Base-by-base conservation (phyloP, 768 basidiomycete species). In the Hericium rajendrae region DNA sequence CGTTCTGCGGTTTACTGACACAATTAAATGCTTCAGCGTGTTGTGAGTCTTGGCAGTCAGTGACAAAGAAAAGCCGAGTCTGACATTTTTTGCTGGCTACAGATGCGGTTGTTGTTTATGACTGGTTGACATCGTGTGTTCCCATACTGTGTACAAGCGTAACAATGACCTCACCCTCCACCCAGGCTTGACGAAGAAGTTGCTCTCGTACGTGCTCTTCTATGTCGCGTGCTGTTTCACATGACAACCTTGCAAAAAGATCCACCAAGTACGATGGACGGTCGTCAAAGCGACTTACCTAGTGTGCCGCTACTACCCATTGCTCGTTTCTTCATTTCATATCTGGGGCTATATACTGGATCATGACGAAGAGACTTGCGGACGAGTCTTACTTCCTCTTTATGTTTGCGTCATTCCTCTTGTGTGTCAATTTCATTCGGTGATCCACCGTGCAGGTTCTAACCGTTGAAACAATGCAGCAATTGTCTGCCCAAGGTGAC, bases 41-140 rank as follows among this genome's bases (percentile, higher is more conserved):
- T 20, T 46, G 43, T 46, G 16, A 46, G 43, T 46, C 43, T n/a
- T 20, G 43, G 8, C 43, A n/a, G 3, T n/a, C 16, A 46, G 43
- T 18, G n/a, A 15, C n/a, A 18, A n/a, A 6, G 6, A 46, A 12
- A 15, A 15, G 8, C 43, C 16, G 8, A n/a, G 15, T 16, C 20
- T n/a, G 10, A 20, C 6, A 6, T 9, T 8, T 9, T 8, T 15
- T 2, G 18, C 16, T 16, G 43, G 32, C 16, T 20, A 15, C 32
- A 62, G 62, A 62, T 11, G 53, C 48, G 16, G n/a, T 62, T 37
- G 50, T 57, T 20, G 54, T 62, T 43, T 62, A 62, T 51, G 62
- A 62, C 49, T 62, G 62, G 62, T 41, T 62, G 32, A 57, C 54
- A 18, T 54, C 57, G 62, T 62, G 22, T 54, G 62, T 62, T 12